phyloP scores from a whole-genome alignment of 1,284 basidiomycete genomes.

The Cutaneotrichosporon cutaneum region DNA sequence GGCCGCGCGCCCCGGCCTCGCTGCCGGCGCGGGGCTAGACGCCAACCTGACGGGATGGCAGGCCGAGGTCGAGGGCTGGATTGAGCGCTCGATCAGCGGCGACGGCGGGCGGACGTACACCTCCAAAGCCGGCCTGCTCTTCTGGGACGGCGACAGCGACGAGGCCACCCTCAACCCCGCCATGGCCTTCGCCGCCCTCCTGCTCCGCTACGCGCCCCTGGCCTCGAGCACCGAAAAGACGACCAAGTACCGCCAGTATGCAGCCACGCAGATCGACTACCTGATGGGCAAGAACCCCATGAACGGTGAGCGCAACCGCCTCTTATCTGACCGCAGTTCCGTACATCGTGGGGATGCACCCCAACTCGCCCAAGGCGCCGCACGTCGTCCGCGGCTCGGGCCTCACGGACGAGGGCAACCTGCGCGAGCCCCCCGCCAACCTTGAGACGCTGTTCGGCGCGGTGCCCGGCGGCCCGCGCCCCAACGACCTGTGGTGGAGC shows the following conservation, averaged over 20 bases:
- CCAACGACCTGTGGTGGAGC: conserved; percentile 73
- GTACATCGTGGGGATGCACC: conserved; percentile 70
- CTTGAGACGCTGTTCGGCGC: conserved; percentile 80
- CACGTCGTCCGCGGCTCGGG: conserved; percentile 84
- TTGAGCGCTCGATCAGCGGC: conserved; percentile 67
- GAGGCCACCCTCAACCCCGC: conserved; percentile 78
- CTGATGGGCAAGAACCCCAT: conserved; percentile 81
- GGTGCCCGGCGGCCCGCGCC: conserved; percentile 80
- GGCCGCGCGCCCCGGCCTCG: conserved; percentile 58
- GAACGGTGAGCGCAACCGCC: conserved; percentile 58
- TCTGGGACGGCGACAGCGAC: conserved; percentile 75
- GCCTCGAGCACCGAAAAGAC: conserved; percentile 64
- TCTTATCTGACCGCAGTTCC: conserved; percentile 32
- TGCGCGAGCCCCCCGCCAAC: conserved; percentile 72
- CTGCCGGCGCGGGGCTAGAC: conserved; percentile 58
- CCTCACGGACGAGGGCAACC: conserved; percentile 61
- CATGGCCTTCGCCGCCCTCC: conserved; percentile 77
- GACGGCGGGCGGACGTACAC: conserved; percentile 59
- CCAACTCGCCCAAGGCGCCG: conserved; percentile 84
- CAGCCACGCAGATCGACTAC: conserved; percentile 67
- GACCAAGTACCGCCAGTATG: conserved; percentile 56
- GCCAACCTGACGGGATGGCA: conserved; percentile 66
- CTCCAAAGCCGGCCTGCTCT: conserved; percentile 73
- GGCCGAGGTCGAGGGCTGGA: conserved; percentile 67
- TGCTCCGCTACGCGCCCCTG: conserved; percentile 71